Base-by-base conservation (phyloP, 352 stramenopile genomes). In the Phytopythium boreale region DNA sequence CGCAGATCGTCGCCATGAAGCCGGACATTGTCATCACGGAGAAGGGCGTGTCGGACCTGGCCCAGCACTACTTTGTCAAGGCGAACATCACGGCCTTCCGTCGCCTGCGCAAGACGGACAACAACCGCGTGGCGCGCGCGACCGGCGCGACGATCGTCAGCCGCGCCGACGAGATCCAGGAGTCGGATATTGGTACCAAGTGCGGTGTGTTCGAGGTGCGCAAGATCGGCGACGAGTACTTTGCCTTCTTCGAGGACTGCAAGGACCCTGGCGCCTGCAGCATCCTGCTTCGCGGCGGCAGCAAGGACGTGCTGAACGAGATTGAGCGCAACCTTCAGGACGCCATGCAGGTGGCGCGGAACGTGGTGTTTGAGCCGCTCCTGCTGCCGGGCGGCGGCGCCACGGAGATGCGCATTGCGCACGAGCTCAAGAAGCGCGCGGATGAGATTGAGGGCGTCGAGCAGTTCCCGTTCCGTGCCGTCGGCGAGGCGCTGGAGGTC, bases 301-400 rank as follows among this genome's bases (percentile, higher is more conserved):
- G 89, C 75, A 99, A 99, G 80, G 98, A 99, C 81, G 97, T 99
- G 27, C 87, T 99, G 51, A 99, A 99, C 84, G 98, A 99, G 85
- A 92, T 99, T 62, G 98, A 99, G 82, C 87, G 98, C 64, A 99
- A 99, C 78, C 83, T 99, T 31, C 92, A 98, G 69, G 98, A 99
- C 85, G 97, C 97, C 52, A 99, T 99, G 97, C 96, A 99, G 80
- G 98, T 99, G 39, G 97, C 98, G 34, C 90, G 97, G 43, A 99
- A 99, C 79, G 95, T 99, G 7, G 95, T 99, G 47, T 98, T 99
- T 66, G 97, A 99, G 82, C 96, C 96, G 39, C 87, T 97, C 63
- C 82, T 99, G 43, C 80, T 99, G 39, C 97, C 97, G 2, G 97
- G 86, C 34, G 86, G 86, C 50, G 98, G 98, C 60, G 97, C 97